These are phyloP conservation scores for Saccharomyces uvarum DNA, from an alignment of 1,139 yeast species.

Conservation along the genomic window DNA sequence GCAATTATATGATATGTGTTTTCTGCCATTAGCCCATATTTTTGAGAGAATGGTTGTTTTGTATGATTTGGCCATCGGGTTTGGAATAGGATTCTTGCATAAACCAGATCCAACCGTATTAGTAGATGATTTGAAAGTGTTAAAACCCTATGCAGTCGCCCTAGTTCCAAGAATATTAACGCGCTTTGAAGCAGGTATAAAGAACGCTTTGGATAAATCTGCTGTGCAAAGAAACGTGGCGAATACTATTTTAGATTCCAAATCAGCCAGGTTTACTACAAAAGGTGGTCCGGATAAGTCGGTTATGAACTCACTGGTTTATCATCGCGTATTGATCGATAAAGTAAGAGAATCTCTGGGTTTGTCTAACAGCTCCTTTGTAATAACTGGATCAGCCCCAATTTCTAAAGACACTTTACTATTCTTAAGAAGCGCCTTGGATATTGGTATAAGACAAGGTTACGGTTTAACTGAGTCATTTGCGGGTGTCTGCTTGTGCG, in stretches of 20 bases:
- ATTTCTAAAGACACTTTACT: slow-evolving; percentile 51
- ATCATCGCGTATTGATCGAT: slow-evolving; percentile 44
- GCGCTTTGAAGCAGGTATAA: slow-evolving; percentile 50
- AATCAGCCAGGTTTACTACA: slow-evolving; percentile 31
- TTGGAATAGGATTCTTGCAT: slow-evolving; percentile 41
- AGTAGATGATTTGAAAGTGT: slow-evolving; percentile 48
- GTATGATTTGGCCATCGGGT: slow-evolving; percentile 30
- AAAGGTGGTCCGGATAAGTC: slow-evolving; percentile 35
- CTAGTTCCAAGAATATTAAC: slow-evolving; percentile 64
- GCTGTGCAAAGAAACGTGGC: slow-evolving; percentile 32
- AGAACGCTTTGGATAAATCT: slow-evolving; percentile 33
- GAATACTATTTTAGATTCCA: slow-evolving; percentile 32
- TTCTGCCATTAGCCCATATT: slow-evolving; percentile 67
- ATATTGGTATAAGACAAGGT: slow-evolving; percentile 57
- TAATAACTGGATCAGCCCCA: slow-evolving; percentile 70
- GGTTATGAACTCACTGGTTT: slow-evolving; percentile 26
- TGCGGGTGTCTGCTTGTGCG: slow-evolving; percentile 50
- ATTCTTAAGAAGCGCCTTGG: slow-evolving; percentile 56
- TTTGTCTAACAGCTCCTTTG: slow-evolving; percentile 40
- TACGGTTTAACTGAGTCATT: slow-evolving; percentile 73
- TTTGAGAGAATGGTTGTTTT: slow-evolving; percentile 41
- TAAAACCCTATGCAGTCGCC: slow-evolving; percentile 47
- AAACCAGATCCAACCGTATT: slow-evolving; percentile 38
- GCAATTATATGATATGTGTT: slow-evolving; percentile 32
- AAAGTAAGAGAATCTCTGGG: slow-evolving; percentile 54